Conservation (phyloP, 2,329 filamentous ascomycete species). For the Aspergillus fumigatus region DNA sequence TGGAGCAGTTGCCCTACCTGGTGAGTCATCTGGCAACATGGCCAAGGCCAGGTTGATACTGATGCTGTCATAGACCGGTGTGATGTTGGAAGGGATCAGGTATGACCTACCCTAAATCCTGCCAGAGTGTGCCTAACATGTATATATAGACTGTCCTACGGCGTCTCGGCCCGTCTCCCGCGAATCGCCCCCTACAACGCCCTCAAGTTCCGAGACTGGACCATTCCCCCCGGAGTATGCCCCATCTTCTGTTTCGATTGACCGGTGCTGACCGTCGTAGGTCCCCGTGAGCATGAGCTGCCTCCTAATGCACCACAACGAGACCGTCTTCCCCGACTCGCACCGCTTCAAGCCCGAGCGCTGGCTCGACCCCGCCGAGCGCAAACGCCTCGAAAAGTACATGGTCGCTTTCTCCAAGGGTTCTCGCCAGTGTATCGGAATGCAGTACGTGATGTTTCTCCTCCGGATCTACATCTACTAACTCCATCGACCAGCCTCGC, state of each 20-base stretch:
- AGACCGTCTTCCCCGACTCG: constrained; percentile 33
- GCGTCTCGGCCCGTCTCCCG: constrained; percentile 25
- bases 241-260: no score
- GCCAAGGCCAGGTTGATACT: not conserved
- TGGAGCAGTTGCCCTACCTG: constrained; percentile 26
- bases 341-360: constrained; percentile 34
- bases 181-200: constrained; percentile 24
- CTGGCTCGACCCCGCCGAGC: constrained; percentile 31
- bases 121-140: not conserved
- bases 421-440: constrained; percentile 45
- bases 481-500: constrained; percentile 22
- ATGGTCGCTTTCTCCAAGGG: constrained; percentile 40
- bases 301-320: constrained; percentile 33
- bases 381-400: constrained; percentile 32
- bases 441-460: constrained; percentile 28
- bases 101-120: constrained; percentile 1
- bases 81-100: constrained; percentile 28
- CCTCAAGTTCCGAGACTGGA: constrained; percentile 28
- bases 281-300: constrained; percentile 37
- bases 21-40: constrained; percentile 13
- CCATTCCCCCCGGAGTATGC: constrained; percentile 30
- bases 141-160: constrained; percentile 20
- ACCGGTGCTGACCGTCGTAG: constrained; percentile 7
- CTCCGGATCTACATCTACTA: not conserved
- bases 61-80: constrained; percentile 17